Evolutionary conservation across 2,329 filamentous ascomycete genomes (phyloP).

Genomic region (Verticillium zaregamsianum): DNA sequence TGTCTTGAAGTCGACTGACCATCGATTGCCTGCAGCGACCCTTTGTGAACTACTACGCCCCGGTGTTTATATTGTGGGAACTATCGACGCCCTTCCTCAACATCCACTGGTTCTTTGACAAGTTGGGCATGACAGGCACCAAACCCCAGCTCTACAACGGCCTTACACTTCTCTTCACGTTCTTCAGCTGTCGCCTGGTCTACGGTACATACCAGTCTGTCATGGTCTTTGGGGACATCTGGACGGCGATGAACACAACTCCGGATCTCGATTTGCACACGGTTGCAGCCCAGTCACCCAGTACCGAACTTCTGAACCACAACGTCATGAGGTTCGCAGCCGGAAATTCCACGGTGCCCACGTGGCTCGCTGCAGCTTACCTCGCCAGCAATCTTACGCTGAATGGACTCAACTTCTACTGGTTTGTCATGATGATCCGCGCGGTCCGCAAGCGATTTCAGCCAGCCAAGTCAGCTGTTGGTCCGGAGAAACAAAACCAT

Average conservation of each 20-base stretch:
- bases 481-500: not conserved
- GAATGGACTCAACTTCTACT: slow-evolving; percentile 76
- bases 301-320: slow-evolving; percentile 7
- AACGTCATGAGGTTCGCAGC: slow-evolving; percentile 48
- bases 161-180: slow-evolving; percentile 64
- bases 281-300: slow-evolving; percentile 23
- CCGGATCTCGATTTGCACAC: slow-evolving; percentile 17
- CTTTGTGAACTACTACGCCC: slow-evolving; percentile 79
- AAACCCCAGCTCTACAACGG: slow-evolving; percentile 74
- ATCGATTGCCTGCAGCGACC: slow-evolving; percentile 53
- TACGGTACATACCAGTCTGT: slow-evolving; percentile 73
- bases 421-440: slow-evolving; percentile 84
- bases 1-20: slow-evolving; percentile 12
- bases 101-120: slow-evolving; percentile 90
- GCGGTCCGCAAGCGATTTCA: slow-evolving; percentile 71
- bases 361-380: slow-evolving; percentile 68
- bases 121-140: slow-evolving; percentile 74
- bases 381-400: slow-evolving; percentile 66
- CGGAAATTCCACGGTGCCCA: slow-evolving; percentile 49
- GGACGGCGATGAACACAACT: slow-evolving; percentile 46
- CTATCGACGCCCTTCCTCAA: slow-evolving; percentile 82
- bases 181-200: slow-evolving; percentile 72
- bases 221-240: slow-evolving; percentile 68
- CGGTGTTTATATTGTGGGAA: slow-evolving; percentile 82
- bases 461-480: slow-evolving; percentile 11